A percentile compares a stretch with the other conserved stretches of the same genome.
Evolutionary conservation across 768 basidiomycete species (phyloP).

Genomic region (Russula lepida): DNA sequence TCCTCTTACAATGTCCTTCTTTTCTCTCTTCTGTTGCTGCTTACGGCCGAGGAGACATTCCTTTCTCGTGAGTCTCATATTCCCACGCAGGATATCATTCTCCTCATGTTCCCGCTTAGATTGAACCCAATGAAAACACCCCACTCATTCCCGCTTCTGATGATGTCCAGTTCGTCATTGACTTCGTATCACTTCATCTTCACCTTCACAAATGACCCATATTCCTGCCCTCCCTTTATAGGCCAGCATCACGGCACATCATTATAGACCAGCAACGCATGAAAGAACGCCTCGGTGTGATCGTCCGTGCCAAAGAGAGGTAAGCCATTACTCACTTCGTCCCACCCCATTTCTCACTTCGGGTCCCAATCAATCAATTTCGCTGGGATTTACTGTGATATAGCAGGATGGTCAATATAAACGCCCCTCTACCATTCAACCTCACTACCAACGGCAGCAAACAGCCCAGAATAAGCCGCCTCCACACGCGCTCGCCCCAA

Average conservation of each 20-base stretch:
- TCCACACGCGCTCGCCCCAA: slow-evolving; percentile 22
- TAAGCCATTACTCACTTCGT: slow-evolving; percentile 33
- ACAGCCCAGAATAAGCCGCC: background rate
- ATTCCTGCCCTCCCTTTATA: background rate
- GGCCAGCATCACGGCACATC: slow-evolving; percentile 17
- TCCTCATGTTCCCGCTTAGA: slow-evolving; percentile 3
- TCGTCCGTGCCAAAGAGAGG: slow-evolving; percentile 57
- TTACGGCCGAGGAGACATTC: slow-evolving; percentile 18
- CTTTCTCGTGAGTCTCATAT: background rate
- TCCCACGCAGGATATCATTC: background rate
- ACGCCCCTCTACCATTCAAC: slow-evolving; percentile 52
- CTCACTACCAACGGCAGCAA: slow-evolving; percentile 30
- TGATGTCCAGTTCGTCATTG: slow-evolving; percentile 24
- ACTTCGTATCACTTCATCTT: background rate
- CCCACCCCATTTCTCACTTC: background rate
- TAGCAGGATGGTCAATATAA: slow-evolving; percentile 68
- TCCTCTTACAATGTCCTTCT: slow-evolving; percentile 21
- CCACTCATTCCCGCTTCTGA: slow-evolving; percentile 28
- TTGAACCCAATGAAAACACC: slow-evolving; percentile 28
- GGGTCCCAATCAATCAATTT: background rate
- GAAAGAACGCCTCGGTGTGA: slow-evolving; percentile 43
- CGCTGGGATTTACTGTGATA: background rate
- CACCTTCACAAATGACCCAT: background rate
- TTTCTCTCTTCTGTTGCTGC: slow-evolving; percentile 23
- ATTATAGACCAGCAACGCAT: slow-evolving; percentile 41